These are phyloP conservation scores for Oryza glumipatula DNA, from an alignment of 176 grass and related monocot genomes.

Conservation along the genomic window DNA sequence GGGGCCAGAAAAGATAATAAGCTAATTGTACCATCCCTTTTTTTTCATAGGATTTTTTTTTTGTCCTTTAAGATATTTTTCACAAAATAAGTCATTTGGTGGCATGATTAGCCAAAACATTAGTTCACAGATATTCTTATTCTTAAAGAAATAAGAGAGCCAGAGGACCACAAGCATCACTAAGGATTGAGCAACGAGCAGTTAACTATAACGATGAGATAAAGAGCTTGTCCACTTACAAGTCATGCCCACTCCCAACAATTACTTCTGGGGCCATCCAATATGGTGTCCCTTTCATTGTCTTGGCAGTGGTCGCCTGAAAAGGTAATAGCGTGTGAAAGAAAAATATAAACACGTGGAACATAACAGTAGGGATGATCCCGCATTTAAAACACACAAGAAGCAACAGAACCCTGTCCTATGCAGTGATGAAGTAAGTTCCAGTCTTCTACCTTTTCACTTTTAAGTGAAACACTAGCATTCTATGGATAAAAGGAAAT, in stretches of 20 bases:
- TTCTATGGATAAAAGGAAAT: background rate
- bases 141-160: background rate
- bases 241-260: constrained; percentile 80
- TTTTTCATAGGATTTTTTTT: background rate
- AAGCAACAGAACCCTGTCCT: background rate
- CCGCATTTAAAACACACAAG: background rate
- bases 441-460: background rate
- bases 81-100: background rate
- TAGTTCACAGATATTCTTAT: background rate
- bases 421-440: background rate
- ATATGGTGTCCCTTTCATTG: constrained; percentile 88
- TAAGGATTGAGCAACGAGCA: background rate
- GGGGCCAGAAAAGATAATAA: background rate
- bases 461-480: background rate
- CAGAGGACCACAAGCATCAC: background rate
- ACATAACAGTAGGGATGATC: background rate
- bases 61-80: background rate
- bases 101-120: background rate
- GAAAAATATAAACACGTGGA: background rate
- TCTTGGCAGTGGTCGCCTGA: constrained; percentile 81
- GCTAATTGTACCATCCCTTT: background rate
- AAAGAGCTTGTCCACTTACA: constrained; percentile 48
- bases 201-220: constrained; percentile 15
- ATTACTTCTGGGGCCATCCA: constrained; percentile 99
- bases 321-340: background rate